Evolutionary conservation across 1,284 basidiomycete species (phyloP), one percentile per base, ranked within the genome.

Genomic region (Tylopilus sp.): DNA sequence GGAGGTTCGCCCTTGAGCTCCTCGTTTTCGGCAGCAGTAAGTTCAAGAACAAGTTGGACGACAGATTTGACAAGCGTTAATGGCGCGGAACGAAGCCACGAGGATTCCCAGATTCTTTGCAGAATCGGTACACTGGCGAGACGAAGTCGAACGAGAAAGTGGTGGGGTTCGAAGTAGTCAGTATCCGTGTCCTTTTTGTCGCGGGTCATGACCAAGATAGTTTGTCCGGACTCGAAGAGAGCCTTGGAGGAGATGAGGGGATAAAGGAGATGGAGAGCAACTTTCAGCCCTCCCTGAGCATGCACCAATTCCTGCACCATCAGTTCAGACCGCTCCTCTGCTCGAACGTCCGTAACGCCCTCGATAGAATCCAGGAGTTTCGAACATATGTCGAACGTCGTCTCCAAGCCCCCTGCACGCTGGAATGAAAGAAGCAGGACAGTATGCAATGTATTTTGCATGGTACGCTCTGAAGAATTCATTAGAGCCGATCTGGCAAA

Each of bases 181-280:
- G 74, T 67, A 54, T 91, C 86, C 0, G 79, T 83, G 28, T 88
- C 84, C 59, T 82, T 80, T 68, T 88, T 90, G 68, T 90, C 89
- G 9, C 82, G 78, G n/a, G 82, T 85, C 46, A 79, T 69, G 18
- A 92, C 76, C 18, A 89, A 71, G 3, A 76, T 66, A 0, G 93
- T 96, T 66, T 98, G 94, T 1, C 83, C 76, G 11, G 91, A 90
- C 52, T 97, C 94, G 49, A 93, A 77, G 21, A 97, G 73, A 12
- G 89, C 81, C 58, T 88, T 89, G 28, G 88, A 81, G 1, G 87
- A 86, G 25, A 92, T 78, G 41, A 98, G 74, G 8, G 86, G 83
- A 49, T 83, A 77, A 28, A 98, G 71, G 30, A 97, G 73, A 55
- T 89, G 81, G 21, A 97, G 75, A 1, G 85, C 84, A 36, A 93